phyloP scores from a whole-genome alignment of 805 yeast species.

The Hanseniaspora hatyaiensis region DNA sequence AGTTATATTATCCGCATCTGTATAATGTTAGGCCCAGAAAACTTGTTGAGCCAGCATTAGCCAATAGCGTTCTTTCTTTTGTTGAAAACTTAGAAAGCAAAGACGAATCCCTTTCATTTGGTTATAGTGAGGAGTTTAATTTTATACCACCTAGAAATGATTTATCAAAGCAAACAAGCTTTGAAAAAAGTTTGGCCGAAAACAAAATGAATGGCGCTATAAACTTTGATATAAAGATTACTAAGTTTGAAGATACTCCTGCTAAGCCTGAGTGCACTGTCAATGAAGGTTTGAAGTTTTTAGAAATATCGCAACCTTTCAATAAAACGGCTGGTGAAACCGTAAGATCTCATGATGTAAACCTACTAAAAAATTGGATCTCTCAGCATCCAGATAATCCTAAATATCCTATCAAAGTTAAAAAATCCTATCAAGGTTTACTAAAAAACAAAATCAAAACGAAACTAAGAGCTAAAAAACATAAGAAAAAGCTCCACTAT shows the following conservation, averaged over 20 bases:
- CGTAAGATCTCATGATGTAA: conserved; percentile 80
- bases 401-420: conserved; percentile 59
- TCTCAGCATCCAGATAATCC: conserved; percentile 49
- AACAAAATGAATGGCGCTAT: too few relatives aligned
- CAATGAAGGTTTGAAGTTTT: conserved; percentile 50
- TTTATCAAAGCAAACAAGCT: too few relatives aligned
- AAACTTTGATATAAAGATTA: conserved; percentile 35
- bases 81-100: conserved; percentile 37
- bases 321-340: conserved; percentile 59
- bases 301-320: conserved; percentile 79
- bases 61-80: conserved; percentile 47
- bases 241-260: conserved; percentile 36
- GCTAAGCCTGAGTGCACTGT: conserved; percentile 21
- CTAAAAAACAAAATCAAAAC: conserved; percentile 63
- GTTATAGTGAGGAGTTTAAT: conserved; percentile 42
- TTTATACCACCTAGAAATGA: too few relatives aligned
- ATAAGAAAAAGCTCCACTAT: conserved; percentile 29
- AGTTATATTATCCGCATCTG: conserved; percentile 74
- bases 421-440: conserved; percentile 82
- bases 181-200: too few relatives aligned
- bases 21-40: conserved; percentile 67
- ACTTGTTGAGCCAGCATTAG: conserved; percentile 52
- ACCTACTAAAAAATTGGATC: conserved; percentile 75
- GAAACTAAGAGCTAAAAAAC: conserved; percentile 43
- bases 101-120: conserved; percentile 31